Conservation (phyloP, 495 filamentous ascomycete species). For the Ascodesmis nigricans region DNA sequence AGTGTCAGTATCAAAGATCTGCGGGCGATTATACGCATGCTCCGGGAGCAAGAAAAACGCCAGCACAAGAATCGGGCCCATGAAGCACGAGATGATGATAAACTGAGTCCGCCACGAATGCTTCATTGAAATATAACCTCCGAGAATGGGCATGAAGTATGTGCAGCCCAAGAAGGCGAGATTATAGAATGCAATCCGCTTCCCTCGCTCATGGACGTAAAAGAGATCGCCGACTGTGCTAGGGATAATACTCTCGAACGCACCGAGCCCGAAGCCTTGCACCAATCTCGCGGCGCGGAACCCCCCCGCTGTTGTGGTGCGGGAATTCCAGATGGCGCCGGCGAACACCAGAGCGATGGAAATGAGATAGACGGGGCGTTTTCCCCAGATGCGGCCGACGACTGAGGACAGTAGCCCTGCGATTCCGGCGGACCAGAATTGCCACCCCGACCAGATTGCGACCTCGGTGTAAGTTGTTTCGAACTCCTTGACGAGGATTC, state of each 20-base stretch:
- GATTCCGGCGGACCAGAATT: constrained; percentile 30
- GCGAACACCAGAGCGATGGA: constrained; percentile 36
- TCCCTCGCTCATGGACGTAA: constrained; percentile 42
- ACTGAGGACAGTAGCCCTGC: constrained; percentile 39
- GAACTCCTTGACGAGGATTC: constrained; percentile 26
- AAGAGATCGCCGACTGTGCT: constrained; percentile 35
- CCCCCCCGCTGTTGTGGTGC: constrained; percentile 32
- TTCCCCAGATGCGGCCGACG: constrained; percentile 40
- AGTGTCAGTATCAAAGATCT: constrained; percentile 20
- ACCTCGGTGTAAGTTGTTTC: constrained; percentile 24
- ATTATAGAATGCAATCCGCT: constrained; percentile 42
- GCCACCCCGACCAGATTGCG: constrained; percentile 27
- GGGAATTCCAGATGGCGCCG: constrained; percentile 37
- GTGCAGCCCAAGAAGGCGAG: constrained; percentile 34
- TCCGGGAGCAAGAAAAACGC: constrained; percentile 20
- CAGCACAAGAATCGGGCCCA: constrained; percentile 14
- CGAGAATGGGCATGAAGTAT: constrained; percentile 30
- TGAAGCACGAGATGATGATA: constrained; percentile 17
- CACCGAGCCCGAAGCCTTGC: constrained; percentile 33
- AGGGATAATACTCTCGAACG: constrained; percentile 36
- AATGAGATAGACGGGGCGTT: constrained; percentile 38
- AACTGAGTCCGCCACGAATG: constrained; percentile 22
- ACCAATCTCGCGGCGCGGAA: constrained; percentile 32
- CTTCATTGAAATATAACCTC: constrained; percentile 27
- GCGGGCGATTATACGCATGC: constrained; percentile 19